Evolutionary conservation across 1,284 basidiomycete species (phyloP), one percentile per base, ranked within the genome.

Genomic region (Takashimella tepidaria): DNA sequence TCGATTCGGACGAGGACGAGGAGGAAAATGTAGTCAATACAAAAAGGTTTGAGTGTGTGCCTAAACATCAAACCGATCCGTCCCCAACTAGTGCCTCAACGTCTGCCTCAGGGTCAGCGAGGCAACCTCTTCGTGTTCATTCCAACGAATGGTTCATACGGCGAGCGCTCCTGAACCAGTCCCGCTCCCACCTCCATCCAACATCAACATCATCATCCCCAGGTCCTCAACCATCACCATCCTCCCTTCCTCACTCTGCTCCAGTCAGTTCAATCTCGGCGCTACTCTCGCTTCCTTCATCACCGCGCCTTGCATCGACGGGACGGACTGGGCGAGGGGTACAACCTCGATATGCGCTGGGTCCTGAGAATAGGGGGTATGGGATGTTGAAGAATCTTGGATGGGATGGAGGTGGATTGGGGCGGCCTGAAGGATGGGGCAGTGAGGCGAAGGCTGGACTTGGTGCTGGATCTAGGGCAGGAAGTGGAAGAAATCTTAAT

Each of bases 111-210:
- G n/a, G n/a, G n/a, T n/a, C n/a, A n/a, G n/a, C n/a, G n/a, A n/a
- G n/a, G 21, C 46, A 43, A 49, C 60, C 59, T 22, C 45, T 70
- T 20, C 63, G 63, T 11, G 57, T 73, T 12, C 57, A 63, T 45
- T 52, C 53, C 2, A 61, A 55, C 20, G 69, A 74, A 51, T 74
- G 72, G 72, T 74, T 72, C 60, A 73, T 74, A 55, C 70, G 71
- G 3, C 67, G 70, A 45, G 69, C 69, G 3, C 64, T 73, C 13
- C 44, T 61, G 13, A 41, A 42, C 27, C 47, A 49, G 13, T 50
- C 56, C 3, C 45, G 49, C n/a, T n/a, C n/a, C n/a, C n/a, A n/a
- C n/a, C n/a, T n/a, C n/a, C n/a, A n/a, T n/a, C n/a, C n/a, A n/a
- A n/a, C n/a, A 16, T 37, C 31, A 37, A 37, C 31, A 50, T 31